Evolutionary conservation across 208 protist genomes (phyloP).

Genomic region (Acanthamoeba divionensis): DNA sequence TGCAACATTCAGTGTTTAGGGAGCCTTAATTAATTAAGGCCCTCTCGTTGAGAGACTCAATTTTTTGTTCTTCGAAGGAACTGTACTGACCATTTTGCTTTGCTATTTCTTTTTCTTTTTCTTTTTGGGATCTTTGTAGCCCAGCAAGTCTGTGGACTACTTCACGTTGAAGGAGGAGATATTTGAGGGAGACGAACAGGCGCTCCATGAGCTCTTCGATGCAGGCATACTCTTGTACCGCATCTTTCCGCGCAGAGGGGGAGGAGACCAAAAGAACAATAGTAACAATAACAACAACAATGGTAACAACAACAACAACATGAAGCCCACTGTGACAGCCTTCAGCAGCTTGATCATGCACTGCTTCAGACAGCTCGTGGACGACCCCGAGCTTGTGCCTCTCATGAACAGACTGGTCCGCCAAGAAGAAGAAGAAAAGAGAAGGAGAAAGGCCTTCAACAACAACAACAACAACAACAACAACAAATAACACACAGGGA

Average conservation of each 20-base stretch:
- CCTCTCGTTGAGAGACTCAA: too few species aligned
- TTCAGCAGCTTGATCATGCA: constrained; percentile 23
- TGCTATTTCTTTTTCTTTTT: too few species aligned
- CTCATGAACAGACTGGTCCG: neutral
- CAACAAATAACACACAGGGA: too few species aligned
- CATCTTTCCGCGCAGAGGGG: neutral
- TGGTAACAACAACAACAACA: neutral
- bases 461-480: too few species aligned
- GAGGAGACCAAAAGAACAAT: neutral
- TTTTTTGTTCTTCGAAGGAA: too few species aligned
- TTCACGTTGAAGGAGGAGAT: neutral
- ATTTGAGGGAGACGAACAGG: constrained; percentile 3
- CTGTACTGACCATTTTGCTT: too few species aligned
- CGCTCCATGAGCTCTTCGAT: constrained; percentile 30
- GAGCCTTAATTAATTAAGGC: too few species aligned
- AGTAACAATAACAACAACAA: neutral
- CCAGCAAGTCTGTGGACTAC: too few species aligned
- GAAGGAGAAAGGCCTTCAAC: too few species aligned
- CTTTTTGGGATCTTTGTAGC: too few species aligned
- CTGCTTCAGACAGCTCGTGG: constrained; percentile 12
- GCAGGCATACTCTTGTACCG: constrained; percentile 15
- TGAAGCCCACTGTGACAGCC: constrained; percentile 18
- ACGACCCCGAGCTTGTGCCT: neutral
- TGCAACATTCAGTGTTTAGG: too few species aligned
- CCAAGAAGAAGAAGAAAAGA: neutral